Evolutionary conservation across 306 rosid species (phyloP), one percentile per base, ranked within the genome.

Genomic region (Cucurbita pepo): DNA sequence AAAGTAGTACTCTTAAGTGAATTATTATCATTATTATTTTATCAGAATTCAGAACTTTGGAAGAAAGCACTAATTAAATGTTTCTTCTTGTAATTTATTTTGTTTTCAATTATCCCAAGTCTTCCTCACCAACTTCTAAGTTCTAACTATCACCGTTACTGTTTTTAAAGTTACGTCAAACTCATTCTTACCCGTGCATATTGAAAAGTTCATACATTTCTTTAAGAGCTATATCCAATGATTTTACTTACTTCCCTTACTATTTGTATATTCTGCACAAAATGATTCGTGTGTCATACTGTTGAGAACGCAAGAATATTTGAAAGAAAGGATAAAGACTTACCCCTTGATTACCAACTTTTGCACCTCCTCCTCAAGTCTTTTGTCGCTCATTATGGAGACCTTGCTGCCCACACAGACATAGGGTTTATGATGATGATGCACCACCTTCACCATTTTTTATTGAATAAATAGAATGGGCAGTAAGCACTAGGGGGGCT

Each of bases 331-430:
- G 36, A 64, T 64, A 15, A 45, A 45, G 36, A 67, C 7, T 67
- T 13, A 12, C 3, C 13, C 47, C 56, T 43, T 66, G 34, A 66
- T 66, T 66, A 45, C 37, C 40, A 45, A 65, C 55, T 66, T 66
- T 66, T 66, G 4, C 55, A 66, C 38, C 70, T 40, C 30, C 54
- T 13, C 21, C 21, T 63, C 45, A 50, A 18, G 30, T 63, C 52
- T 63, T 43, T 66, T 66, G 72, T 44, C 72, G 5, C 72, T 66
- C 40, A 47, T 21, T 45, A 44, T 21, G 72, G 72, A 66, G 37
- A 66, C 72, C 38, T 43, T 66, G 55, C 38, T 66, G 55, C 55
- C 72, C 72, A 66, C 55, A 66, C 21, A 44, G 70, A 63, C 70
- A 40, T 38, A 18, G 37, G 72, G 55, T 44, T 66, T 52, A 66